Evolutionary conservation across 1,139 yeast species (phyloP).

Genomic region (Yamadazyma taylorii): DNA sequence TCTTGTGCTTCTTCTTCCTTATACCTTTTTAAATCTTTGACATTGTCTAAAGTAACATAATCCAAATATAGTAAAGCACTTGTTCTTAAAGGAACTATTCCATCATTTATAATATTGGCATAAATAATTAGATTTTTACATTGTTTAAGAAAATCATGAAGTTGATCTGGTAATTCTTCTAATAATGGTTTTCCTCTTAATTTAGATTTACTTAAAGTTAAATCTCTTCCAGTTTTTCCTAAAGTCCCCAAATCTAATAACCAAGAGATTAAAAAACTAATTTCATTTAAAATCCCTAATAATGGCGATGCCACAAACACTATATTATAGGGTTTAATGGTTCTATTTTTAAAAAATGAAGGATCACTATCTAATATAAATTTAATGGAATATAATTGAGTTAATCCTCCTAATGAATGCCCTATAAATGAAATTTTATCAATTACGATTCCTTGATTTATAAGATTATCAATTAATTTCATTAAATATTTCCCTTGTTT

Average conservation of each 20-base stretch:
- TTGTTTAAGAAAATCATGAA: slow-evolving; percentile 59
- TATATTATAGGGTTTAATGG: slow-evolving; percentile 64
- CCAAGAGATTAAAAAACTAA: slow-evolving; percentile 81
- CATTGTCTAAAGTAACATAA: slow-evolving; percentile 44
- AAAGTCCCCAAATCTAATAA: slow-evolving; percentile 84
- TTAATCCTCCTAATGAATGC: slow-evolving; percentile 89
- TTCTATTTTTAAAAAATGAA: slow-evolving; percentile 56
- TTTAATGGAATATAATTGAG: slow-evolving; percentile 88
- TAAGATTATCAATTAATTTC: slow-evolving; percentile 42
- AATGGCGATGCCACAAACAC: slow-evolving; percentile 85
- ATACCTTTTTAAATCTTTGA: slow-evolving; percentile 23
- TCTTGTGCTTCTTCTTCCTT: slow-evolving; percentile 11
- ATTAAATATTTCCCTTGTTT: slow-evolving; percentile 73
- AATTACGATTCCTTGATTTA: slow-evolving; percentile 34
- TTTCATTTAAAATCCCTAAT: slow-evolving; percentile 79
- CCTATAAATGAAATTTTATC: slow-evolving; percentile 79
- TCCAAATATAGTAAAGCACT: slow-evolving; percentile 53
- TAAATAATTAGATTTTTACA: slow-evolving; percentile 73
- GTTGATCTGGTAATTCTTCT: slow-evolving; percentile 74
- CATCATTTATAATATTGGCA: slow-evolving; percentile 85
- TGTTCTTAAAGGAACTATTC: slow-evolving; percentile 83
- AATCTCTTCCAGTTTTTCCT: slow-evolving; percentile 90
- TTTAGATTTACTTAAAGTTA: slow-evolving; percentile 53
- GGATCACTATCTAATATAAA: slow-evolving; percentile 56
- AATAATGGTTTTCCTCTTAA: slow-evolving; percentile 58